These are phyloP conservation scores for Mucor plumbeus DNA, from an alignment of 371 early-diverging fungal genomes.

Conservation along the genomic window DNA sequence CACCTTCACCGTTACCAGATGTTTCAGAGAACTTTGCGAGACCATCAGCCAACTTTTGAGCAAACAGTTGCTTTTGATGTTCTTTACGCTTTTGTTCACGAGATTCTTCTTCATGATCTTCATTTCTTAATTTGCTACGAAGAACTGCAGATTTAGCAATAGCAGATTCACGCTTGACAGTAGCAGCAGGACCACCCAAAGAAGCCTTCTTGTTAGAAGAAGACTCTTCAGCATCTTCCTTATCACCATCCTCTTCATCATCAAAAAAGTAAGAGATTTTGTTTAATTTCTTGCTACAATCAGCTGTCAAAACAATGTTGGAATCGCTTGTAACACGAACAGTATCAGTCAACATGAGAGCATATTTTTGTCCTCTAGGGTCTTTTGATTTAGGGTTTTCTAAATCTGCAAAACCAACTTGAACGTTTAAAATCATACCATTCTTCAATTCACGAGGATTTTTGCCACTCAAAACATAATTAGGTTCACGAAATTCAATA, in stretches of 20 bases:
- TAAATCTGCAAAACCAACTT: slow-evolving; percentile 87
- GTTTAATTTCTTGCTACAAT: slow-evolving; percentile 72
- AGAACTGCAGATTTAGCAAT: slow-evolving; percentile 78
- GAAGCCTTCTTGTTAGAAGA: slow-evolving; percentile 14
- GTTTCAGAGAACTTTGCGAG: slow-evolving; percentile 75
- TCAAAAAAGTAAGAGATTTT: slow-evolving; percentile 84
- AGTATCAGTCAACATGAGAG: slow-evolving; percentile 86
- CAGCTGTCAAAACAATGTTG: slow-evolving; percentile 73
- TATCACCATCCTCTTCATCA: slow-evolving; percentile 59
- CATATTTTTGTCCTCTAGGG: slow-evolving; percentile 72
- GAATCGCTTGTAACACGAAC: slow-evolving; percentile 70
- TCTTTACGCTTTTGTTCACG: slow-evolving; percentile 78
- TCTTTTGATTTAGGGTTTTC: slow-evolving; percentile 76
- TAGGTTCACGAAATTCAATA: slow-evolving; percentile 92
- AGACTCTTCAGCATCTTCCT: slow-evolving; percentile 30
- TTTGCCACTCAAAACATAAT: slow-evolving; percentile 75
- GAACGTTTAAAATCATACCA: slow-evolving; percentile 88
- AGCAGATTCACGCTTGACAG: slow-evolving; percentile 24
- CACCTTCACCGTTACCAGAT: slow-evolving; percentile 65
- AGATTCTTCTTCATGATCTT: slow-evolving; percentile 82
- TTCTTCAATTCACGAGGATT: slow-evolving; percentile 70
- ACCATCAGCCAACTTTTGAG: slow-evolving; percentile 78
- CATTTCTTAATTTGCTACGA: slow-evolving; percentile 87
- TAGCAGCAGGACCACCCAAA: slow-evolving; percentile 20
- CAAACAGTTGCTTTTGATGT: slow-evolving; percentile 89